phyloP scores from a whole-genome alignment of 2,329 filamentous ascomycete species.

The Trichophyton mentagrophytes region DNA sequence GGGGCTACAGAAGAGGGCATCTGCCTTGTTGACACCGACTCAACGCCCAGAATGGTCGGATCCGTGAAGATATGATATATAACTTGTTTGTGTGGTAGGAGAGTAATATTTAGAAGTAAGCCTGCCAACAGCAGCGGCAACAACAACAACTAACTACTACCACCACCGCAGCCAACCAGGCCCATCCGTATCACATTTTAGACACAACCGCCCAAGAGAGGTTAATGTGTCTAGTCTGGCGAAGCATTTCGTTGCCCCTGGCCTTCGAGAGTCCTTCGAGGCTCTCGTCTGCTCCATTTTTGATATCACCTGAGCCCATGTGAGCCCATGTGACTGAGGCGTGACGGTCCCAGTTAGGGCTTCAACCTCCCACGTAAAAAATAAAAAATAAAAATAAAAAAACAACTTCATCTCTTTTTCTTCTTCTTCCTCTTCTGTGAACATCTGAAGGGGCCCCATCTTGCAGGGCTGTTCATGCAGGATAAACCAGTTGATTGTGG shows the following conservation, averaged over 20 bases:
- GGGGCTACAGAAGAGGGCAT: conserved; percentile 34
- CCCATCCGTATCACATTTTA: background rate
- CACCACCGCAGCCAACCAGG: background rate
- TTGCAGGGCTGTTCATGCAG: background rate
- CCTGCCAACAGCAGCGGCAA: no score
- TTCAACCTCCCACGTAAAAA: background rate
- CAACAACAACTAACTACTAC: background rate
- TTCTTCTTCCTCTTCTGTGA: background rate
- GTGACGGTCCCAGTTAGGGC: background rate
- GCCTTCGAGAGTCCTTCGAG: background rate
- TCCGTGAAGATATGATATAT: background rate
- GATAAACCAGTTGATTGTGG: background rate
- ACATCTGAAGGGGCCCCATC: background rate
- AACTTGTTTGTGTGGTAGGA: background rate
- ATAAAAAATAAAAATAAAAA: background rate
- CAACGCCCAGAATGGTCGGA: conserved; percentile 26
- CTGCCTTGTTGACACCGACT: conserved; percentile 35
- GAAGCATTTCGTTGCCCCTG: background rate
- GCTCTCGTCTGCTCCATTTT: background rate
- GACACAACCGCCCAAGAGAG: background rate
- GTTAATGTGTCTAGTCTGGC: background rate
- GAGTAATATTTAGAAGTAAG: background rate
- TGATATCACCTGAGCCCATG: conserved; percentile 4
- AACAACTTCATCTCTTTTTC: background rate
- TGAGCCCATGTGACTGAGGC: conserved; percentile 3